These are phyloP conservation scores for Podila verticillata DNA, from an alignment of 192 early-diverging fungal species.

Conservation along the genomic window DNA sequence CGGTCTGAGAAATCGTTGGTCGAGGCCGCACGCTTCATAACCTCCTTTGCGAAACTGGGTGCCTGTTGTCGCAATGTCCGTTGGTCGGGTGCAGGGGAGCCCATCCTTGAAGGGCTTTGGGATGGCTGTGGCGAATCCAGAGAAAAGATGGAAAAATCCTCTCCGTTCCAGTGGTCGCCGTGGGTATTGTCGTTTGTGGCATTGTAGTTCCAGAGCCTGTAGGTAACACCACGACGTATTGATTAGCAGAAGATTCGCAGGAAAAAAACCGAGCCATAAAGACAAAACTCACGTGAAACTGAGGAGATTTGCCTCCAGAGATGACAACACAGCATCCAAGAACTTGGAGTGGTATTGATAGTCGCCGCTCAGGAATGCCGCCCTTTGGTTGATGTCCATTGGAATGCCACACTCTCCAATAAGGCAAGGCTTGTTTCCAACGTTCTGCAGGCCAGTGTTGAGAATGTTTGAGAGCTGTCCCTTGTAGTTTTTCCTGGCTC, in stretches of 20 bases:
- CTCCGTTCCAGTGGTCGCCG: slow-evolving; percentile 89
- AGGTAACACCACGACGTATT: background rate
- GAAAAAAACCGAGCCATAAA: background rate
- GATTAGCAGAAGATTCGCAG: background rate
- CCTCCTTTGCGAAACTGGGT: slow-evolving; percentile 46
- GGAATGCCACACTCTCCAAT: slow-evolving; percentile 88
- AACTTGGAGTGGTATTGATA: slow-evolving; percentile 79
- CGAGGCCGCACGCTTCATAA: slow-evolving; percentile 23
- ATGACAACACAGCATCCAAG: slow-evolving; percentile 78
- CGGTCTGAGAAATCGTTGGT: background rate
- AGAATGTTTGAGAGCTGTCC: slow-evolving; percentile 78
- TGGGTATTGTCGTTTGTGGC: slow-evolving; percentile 78
- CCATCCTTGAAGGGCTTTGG: background rate
- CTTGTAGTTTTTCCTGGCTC: slow-evolving; percentile 79
- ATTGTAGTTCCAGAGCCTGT: slow-evolving; percentile 87
- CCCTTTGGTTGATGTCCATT: slow-evolving; percentile 84
- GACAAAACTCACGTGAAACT: slow-evolving; percentile 71
- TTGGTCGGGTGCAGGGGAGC: background rate
- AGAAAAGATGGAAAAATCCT: slow-evolving; percentile 81
- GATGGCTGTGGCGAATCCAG: slow-evolving; percentile 51
- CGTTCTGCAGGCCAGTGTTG: slow-evolving; percentile 59
- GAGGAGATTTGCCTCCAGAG: slow-evolving; percentile 77
- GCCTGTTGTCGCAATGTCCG: slow-evolving; percentile 28
- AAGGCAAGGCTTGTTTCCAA: slow-evolving; percentile 75
- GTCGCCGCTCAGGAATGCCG: slow-evolving; percentile 77